These are phyloP conservation scores for Gossypium gossypioides DNA, from an alignment of 441 rosid species.

Conservation along the genomic window DNA sequence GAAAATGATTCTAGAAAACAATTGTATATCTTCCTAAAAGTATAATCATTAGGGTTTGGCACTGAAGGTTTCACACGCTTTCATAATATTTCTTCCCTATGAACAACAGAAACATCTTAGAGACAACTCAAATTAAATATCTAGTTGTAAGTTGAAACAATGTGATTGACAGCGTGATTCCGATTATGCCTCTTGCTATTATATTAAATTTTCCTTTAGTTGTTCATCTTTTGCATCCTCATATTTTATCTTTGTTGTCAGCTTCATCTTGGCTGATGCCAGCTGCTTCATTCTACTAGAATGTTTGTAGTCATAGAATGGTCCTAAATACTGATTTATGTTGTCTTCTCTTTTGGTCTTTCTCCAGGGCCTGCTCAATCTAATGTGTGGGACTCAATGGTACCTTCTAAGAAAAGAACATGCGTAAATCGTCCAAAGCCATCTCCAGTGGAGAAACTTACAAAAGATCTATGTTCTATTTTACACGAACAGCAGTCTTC, in stretches of 20 bases:
- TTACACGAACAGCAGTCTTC: slow-evolving; percentile 90
- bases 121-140: background rate
- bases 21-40: background rate
- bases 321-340: slow-evolving; percentile 3
- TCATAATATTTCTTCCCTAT: background rate
- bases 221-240: background rate
- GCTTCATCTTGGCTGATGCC: background rate
- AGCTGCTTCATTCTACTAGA: background rate
- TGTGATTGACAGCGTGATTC: background rate
- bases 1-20: slow-evolving; percentile 3
- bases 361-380: slow-evolving; percentile 76
- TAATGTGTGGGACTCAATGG: slow-evolving; percentile 75
- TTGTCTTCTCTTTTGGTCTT: slow-evolving; percentile 5
- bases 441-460: slow-evolving; percentile 88
- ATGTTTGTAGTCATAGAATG: background rate
- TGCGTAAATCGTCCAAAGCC: slow-evolving; percentile 70
- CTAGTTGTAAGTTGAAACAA: background rate
- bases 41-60: background rate
- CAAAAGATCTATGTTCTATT: slow-evolving; percentile 70
- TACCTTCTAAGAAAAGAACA: slow-evolving; percentile 87
- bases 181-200: background rate
- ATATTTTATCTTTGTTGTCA: background rate
- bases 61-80: background rate
- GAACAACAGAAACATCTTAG: background rate
- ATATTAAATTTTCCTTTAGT: background rate